A percentile compares a stretch with the other conserved stretches of the same genome.
Evolutionary conservation across 768 basidiomycete species (phyloP).

Genomic region (Suillus lakei): DNA sequence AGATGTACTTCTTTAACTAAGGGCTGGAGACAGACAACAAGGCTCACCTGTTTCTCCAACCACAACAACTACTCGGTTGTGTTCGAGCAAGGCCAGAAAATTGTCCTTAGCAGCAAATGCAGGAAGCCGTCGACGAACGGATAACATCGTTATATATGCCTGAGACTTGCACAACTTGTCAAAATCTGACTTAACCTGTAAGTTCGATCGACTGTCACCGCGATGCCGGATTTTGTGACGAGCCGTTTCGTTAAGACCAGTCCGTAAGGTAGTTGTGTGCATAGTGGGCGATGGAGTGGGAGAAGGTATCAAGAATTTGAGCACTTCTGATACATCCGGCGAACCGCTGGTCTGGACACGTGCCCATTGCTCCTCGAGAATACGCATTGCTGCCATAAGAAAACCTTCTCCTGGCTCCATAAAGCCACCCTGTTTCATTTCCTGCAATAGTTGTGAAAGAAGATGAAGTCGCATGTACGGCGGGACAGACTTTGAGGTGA

Average conservation of each 20-base stretch:
- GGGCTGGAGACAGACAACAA: background rate
- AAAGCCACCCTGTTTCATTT: constrained; percentile 57
- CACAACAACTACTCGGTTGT: constrained; percentile 74
- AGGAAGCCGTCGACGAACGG: constrained; percentile 66
- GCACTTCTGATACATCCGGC: constrained; percentile 72
- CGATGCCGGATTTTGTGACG: constrained; percentile 9
- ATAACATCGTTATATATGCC: constrained; percentile 62
- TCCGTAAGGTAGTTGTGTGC: constrained; percentile 21
- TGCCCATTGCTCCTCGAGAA: constrained; percentile 75
- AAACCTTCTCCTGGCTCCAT: constrained; percentile 74
- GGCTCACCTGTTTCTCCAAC: constrained; percentile 85
- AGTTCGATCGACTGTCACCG: constrained; percentile 50
- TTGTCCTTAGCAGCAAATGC: constrained; percentile 70
- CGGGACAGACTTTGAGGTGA: constrained; percentile 70
- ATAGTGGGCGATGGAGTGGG: constrained; percentile 7
- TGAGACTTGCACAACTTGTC: constrained; percentile 45
- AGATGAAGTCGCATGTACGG: constrained; percentile 87
- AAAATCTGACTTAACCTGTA: constrained; percentile 58
- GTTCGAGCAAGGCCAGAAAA: constrained; percentile 63
- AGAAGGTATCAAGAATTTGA: constrained; percentile 59
- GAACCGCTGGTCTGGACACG: constrained; percentile 69
- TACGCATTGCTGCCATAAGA: constrained; percentile 68
- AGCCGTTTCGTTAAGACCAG: constrained; percentile 17
- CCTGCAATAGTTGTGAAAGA: constrained; percentile 64
- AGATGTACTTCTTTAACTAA: constrained; percentile 12